A percentile compares a stretch with the other conserved stretches of the same genome.
Conservation (phyloP, 345 rosid genomes). For the Citrus trifoliata region DNA sequence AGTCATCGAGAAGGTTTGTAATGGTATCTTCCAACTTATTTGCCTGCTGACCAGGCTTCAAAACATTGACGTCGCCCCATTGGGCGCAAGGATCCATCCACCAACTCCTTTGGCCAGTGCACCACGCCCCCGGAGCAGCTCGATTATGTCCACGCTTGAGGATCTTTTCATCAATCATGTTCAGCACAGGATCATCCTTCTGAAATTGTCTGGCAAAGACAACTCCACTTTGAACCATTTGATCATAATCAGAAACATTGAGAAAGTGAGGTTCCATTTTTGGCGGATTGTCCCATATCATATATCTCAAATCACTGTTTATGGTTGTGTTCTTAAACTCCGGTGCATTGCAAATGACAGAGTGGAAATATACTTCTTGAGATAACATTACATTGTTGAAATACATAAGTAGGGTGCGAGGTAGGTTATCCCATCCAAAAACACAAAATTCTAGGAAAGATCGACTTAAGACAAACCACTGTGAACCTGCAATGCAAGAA, state of each 20-base stretch:
- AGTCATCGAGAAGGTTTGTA: constrained; percentile 64
- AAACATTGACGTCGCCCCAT: constrained; percentile 81
- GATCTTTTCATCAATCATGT: constrained; percentile 68
- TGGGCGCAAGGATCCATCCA: constrained; percentile 92
- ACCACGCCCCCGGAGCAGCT: constrained; percentile 90
- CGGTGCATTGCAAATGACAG: constrained; percentile 85
- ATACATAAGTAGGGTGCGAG: constrained; percentile 88
- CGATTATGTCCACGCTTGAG: constrained; percentile 59
- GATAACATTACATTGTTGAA: constrained; percentile 79
- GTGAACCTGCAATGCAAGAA: constrained; percentile 66
- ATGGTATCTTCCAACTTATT: constrained; percentile 66
- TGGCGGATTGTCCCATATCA: constrained; percentile 98
- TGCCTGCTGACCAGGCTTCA: constrained; percentile 81
- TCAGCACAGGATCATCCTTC: constrained; percentile 65
- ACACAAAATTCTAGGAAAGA: constrained; percentile 84
- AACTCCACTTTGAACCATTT: constrained; percentile 82
- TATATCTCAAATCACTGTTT: constrained; percentile 77
- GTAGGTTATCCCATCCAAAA: constrained; percentile 96
- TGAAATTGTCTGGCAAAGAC: constrained; percentile 84
- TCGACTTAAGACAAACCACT: constrained; percentile 81
- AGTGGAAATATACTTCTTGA: constrained; percentile 90
- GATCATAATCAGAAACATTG: constrained; percentile 52
- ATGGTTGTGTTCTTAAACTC: constrained; percentile 84
- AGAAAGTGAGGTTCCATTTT: constrained; percentile 92
- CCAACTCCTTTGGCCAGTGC: constrained; percentile 68